These are phyloP conservation scores for Penicillium daleae DNA, from an alignment of 495 filamentous ascomycete genomes.

Conservation along the genomic window DNA sequence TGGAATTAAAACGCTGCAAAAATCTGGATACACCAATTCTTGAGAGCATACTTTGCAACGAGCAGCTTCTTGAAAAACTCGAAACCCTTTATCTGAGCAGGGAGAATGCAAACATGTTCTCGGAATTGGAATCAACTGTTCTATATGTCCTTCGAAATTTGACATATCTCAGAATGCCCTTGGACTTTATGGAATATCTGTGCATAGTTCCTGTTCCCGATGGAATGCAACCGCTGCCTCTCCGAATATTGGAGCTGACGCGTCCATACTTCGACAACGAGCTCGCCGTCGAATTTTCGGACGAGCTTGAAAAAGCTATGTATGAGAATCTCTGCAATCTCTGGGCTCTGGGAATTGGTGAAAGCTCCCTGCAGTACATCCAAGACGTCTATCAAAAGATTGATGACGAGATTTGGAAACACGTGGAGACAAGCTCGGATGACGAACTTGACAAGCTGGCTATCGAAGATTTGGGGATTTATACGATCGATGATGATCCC, in stretches of 20 bases:
- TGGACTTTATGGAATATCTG: neutral
- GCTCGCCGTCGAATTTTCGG: neutral
- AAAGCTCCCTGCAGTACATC: conserved; percentile 5
- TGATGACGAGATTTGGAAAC: conserved; percentile 14
- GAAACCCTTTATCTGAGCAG: neutral
- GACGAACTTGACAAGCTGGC: conserved; percentile 3
- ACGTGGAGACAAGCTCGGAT: conserved; percentile 7
- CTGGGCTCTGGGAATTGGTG: conserved; percentile 23
- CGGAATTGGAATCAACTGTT: neutral
- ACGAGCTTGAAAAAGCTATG: neutral
- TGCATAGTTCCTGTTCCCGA: neutral
- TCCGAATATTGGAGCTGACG: neutral
- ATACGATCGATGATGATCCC: conserved; percentile 5
- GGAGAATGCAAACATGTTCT: neutral
- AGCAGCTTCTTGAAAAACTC: neutral
- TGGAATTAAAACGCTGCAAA: neutral
- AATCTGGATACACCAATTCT: neutral
- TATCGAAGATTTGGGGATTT: conserved; percentile 11
- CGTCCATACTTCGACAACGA: neutral
- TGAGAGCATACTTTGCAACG: neutral
- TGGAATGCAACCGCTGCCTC: neutral
- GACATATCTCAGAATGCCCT: neutral
- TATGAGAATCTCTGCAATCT: conserved; percentile 2
- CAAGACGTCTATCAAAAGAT: neutral
- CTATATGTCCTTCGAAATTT: neutral